Evolutionary conservation across 345 rosid genomes (phyloP).

Genomic region (Eucalyptus tenuipes): DNA sequence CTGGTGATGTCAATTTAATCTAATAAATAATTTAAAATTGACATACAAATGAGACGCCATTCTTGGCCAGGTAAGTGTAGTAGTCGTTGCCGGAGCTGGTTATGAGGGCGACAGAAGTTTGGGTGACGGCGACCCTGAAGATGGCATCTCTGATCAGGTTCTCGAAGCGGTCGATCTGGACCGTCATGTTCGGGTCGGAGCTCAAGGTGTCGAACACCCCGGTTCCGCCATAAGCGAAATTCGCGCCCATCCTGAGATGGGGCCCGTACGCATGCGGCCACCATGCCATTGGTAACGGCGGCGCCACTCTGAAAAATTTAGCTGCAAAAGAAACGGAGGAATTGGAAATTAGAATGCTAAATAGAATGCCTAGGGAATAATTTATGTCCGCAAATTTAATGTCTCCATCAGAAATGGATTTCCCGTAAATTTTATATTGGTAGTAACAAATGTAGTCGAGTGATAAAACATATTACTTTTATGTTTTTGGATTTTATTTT

Average conservation of each 20-base stretch:
- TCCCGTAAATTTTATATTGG: background rate
- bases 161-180: conserved; percentile 12
- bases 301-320: background rate
- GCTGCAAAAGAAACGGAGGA: background rate
- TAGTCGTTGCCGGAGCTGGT: conserved; percentile 24
- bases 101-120: conserved; percentile 8
- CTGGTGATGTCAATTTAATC: background rate
- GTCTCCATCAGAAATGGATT: background rate
- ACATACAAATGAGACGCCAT: background rate
- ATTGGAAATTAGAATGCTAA: background rate
- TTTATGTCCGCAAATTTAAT: background rate
- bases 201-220: conserved; percentile 12
- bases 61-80: background rate
- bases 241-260: conserved; percentile 1
- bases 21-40: background rate
- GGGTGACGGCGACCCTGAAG: background rate
- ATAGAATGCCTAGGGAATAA: background rate
- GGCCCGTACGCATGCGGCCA: background rate
- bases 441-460: background rate
- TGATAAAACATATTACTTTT: background rate
- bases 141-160: background rate
- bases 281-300: background rate
- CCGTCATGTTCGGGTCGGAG: conserved; percentile 9
- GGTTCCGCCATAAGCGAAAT: conserved; percentile 26
- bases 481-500: background rate